These are phyloP conservation scores for Ceratocystis alfenasii DNA, from an alignment of 2,329 filamentous ascomycete genomes.

Conservation along the genomic window DNA sequence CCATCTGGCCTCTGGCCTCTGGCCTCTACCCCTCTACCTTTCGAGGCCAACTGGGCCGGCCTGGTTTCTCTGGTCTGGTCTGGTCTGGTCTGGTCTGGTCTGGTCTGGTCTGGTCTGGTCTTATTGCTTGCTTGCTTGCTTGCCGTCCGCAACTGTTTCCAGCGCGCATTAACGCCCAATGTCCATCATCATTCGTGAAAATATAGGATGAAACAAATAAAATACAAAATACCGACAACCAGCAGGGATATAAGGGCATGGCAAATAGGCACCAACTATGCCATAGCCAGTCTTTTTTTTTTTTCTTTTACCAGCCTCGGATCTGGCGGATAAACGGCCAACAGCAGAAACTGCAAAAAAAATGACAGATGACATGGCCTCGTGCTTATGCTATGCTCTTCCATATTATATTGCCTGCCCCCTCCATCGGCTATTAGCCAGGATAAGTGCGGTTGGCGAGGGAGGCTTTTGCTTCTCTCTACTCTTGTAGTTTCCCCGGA, in stretches of 20 bases:
- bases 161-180: not conserved
- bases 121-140: not conserved
- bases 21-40: not conserved
- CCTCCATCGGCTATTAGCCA: not conserved
- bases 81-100: not conserved
- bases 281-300: not conserved
- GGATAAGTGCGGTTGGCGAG: not conserved
- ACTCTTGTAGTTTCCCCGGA: not conserved
- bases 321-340: not conserved
- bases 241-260: not conserved
- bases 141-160: no score
- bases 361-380: slow-evolving; percentile 5
- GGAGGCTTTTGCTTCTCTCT: not conserved
- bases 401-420: not conserved
- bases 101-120: not conserved
- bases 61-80: not conserved
- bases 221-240: not conserved
- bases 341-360: not conserved
- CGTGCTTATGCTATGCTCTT: not conserved
- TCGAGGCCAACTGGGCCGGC: not conserved
- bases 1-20: not conserved
- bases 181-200: not conserved
- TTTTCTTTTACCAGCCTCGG: not conserved
- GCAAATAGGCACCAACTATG: not conserved
- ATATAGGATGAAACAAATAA: not conserved